Conservation (phyloP, 1,139 yeast species). For the Candida sojae region DNA sequence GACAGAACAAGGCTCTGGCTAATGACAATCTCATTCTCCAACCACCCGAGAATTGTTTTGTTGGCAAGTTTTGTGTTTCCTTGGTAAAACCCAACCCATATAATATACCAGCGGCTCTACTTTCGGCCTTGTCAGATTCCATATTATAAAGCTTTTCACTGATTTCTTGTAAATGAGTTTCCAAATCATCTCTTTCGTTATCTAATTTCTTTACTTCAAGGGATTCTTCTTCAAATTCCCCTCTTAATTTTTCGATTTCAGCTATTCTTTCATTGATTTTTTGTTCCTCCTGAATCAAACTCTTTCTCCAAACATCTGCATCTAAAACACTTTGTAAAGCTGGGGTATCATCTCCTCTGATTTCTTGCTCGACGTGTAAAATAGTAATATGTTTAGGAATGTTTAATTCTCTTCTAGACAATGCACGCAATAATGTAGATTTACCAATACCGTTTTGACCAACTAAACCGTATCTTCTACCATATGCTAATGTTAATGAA, state of each 20-base stretch:
- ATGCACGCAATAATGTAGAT: constrained; percentile 86
- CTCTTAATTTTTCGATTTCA: constrained; percentile 70
- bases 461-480: constrained; percentile 94
- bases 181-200: constrained; percentile 86
- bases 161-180: constrained; percentile 72
- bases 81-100: constrained; percentile 91
- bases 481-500: constrained; percentile 81
- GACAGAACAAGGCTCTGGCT: constrained; percentile 96
- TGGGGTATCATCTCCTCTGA: constrained; percentile 85
- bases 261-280: constrained; percentile 71
- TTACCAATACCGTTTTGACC: constrained; percentile 99
- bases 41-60: constrained; percentile 97
- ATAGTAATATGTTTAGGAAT: constrained; percentile 95
- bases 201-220: constrained; percentile 79
- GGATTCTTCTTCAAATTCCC: constrained; percentile 80
- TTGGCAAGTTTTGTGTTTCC: constrained; percentile 79
- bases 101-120: constrained; percentile 93
- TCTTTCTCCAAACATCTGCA: constrained; percentile 99
- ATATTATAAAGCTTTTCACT: constrained; percentile 82
- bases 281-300: constrained; percentile 72
- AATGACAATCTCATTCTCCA: constrained; percentile 99
- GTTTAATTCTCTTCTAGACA: constrained; percentile 88
- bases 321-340: constrained; percentile 94
- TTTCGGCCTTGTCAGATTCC: constrained; percentile 97
- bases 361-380: constrained; percentile 96